These are phyloP conservation scores for Penicillium diatomitis DNA, from an alignment of 495 filamentous ascomycete species.

Conservation along the genomic window DNA sequence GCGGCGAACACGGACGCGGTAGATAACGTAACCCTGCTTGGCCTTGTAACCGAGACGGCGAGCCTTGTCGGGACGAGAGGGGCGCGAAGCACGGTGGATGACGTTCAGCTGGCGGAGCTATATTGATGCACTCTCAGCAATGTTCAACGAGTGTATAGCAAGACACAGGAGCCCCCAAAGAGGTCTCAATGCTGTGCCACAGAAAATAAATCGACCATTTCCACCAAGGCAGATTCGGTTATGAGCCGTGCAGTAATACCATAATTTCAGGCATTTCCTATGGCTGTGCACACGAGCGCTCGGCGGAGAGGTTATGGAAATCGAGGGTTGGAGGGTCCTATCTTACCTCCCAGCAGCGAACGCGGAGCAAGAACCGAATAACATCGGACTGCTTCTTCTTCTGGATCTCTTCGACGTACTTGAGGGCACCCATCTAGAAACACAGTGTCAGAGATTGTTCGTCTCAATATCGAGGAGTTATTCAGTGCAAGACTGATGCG, in stretches of 20 bases:
- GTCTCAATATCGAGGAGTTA: not conserved
- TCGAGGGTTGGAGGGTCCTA: constrained; percentile 38
- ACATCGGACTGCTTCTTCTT: constrained; percentile 99
- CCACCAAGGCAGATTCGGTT: constrained; percentile 30
- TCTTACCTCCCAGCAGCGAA: constrained; percentile 99
- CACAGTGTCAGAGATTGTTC: not conserved
- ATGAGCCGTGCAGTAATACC: constrained; percentile 29
- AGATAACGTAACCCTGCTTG: constrained; percentile 99
- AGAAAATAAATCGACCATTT: constrained; percentile 21
- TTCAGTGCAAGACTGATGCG: not conserved
- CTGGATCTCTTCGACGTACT: constrained; percentile 99
- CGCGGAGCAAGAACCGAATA: constrained; percentile 96
- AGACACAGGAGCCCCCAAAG: constrained; percentile 37
- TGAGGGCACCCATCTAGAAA: constrained; percentile 78
- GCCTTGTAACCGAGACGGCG: constrained; percentile 99
- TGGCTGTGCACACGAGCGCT: constrained; percentile 36
- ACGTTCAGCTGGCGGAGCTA: constrained; percentile 98
- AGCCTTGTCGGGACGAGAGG: constrained; percentile 98
- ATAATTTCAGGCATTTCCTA: constrained; percentile 27
- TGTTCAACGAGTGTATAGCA: constrained; percentile 99
- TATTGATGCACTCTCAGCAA: constrained; percentile 99
- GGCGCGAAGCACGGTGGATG: constrained; percentile 97
- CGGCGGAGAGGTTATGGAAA: constrained; percentile 41
- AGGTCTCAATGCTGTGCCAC: constrained; percentile 34
- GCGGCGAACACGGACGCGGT: constrained; percentile 93